A percentile compares a stretch with the other conserved stretches of the same genome.
Evolutionary conservation across 805 yeast genomes (phyloP).

Genomic region (Deakozyma indianensis): DNA sequence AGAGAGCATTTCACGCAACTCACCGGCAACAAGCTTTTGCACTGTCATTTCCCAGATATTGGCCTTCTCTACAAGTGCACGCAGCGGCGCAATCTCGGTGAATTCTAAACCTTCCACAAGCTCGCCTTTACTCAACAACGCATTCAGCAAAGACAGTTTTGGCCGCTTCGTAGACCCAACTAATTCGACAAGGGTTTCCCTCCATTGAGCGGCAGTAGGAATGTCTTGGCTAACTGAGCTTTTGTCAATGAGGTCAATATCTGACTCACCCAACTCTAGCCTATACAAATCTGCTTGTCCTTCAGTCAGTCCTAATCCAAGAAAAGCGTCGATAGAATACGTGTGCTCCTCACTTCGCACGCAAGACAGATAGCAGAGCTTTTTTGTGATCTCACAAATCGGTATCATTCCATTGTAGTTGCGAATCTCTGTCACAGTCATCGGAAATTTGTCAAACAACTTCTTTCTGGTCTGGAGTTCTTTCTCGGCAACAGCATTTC

Average conservation of each 20-base stretch:
- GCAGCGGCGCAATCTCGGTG: background rate
- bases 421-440: background rate
- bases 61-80: background rate
- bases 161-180: background rate
- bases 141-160: background rate
- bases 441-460: background rate
- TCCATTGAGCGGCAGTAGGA: background rate
- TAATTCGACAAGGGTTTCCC: background rate
- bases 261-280: background rate
- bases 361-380: background rate
- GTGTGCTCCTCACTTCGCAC: background rate
- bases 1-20: background rate
- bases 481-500: background rate
- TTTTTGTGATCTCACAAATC: background rate
- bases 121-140: background rate
- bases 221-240: background rate
- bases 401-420: background rate
- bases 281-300: background rate
- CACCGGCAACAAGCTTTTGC: background rate
- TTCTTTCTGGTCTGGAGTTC: background rate
- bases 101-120: background rate
- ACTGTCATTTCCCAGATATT: constrained; percentile 1
- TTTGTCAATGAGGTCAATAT: background rate
- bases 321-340: background rate
- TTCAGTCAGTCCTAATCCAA: background rate